Base-by-base conservation (phyloP, 148 eudicot genomes). In the Pharnaceum exiguum region DNA sequence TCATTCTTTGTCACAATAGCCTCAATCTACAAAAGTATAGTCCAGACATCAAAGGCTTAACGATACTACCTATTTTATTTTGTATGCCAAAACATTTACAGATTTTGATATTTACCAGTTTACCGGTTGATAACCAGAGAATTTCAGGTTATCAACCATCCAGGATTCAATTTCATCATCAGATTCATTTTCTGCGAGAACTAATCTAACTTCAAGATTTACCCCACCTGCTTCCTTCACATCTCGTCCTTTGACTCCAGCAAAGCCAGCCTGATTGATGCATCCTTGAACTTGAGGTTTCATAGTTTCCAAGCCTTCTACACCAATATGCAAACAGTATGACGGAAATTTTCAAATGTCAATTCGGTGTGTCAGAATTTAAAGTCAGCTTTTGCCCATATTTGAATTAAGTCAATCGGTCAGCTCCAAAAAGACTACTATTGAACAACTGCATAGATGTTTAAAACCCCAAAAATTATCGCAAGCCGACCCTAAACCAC, bases 1-100 rank as follows among this genome's bases (percentile, higher is more conserved):
- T 93, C 99, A 69, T 80, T 86, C 79, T 93, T 93, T 24, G 86
- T 93, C 64, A 93, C 86, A 65, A 82, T 77, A 33, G 86, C 99
- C 85, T 86, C 99, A 75, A 93, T 86, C 99, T 93, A 66, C 49
- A 17, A 16, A 69, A 36, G 30, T 52, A 52, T 31, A 45, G 29
- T 32, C 40, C 25, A 10, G 39, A 55, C 3, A 40, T 16, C 11
- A 57, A 39, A 2, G 51, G 43, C 40, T 24, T 35, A 4, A 31
- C 33, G 33, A 1, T 4, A 4, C 31, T 22, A 19, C 26, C 17
- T 4, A 5, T n/a, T 18, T 7, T 36, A 28, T 12, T 0, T 27
- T 21, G 22, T 7, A n/a, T 26, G 40, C 31, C n/a, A n/a, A 45
- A 17, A 37, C 1, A 30, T n/a, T 15, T 10, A 46, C 13, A 27